Conservation (phyloP, 371 early-diverging fungal genomes). For the Umbelopsis sp. region DNA sequence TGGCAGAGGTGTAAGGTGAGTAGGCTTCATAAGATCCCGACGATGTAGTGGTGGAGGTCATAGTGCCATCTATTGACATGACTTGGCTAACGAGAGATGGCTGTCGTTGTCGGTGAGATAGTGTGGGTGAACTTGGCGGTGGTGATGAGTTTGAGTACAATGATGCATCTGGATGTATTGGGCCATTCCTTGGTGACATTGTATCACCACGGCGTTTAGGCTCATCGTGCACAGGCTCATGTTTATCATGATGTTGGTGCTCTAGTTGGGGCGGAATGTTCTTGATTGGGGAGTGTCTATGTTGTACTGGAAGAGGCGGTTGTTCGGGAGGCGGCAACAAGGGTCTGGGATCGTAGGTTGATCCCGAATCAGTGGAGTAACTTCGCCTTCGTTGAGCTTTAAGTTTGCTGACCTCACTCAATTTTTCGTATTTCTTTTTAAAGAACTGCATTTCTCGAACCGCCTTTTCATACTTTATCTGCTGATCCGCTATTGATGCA, state of each 20-base stretch:
- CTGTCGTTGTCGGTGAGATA: slow-evolving; percentile 20
- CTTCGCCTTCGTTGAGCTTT: slow-evolving; percentile 27
- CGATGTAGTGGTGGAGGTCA: slow-evolving; percentile 9
- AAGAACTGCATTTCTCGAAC: slow-evolving; percentile 55
- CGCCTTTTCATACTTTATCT: slow-evolving; percentile 43
- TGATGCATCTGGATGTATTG: neutral
- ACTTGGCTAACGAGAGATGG: slow-evolving; percentile 18
- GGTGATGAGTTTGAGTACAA: neutral
- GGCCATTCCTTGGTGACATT: neutral
- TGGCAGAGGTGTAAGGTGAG: slow-evolving; percentile 9
- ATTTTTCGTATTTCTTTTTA: slow-evolving; percentile 42
- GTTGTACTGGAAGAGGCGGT: slow-evolving; percentile 11
- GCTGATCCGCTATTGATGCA: slow-evolving; percentile 11
- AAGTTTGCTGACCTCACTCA: slow-evolving; percentile 27
- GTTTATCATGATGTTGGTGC: neutral
- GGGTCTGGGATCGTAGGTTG: neutral
- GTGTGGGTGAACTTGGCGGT: slow-evolving; percentile 15
- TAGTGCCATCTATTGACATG: neutral
- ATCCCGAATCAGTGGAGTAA: slow-evolving; percentile 33
- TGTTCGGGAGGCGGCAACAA: neutral
- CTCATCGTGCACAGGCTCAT: neutral
- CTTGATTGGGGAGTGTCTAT: slow-evolving; percentile 8
- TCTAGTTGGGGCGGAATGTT: slow-evolving; percentile 17
- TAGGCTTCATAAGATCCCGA: slow-evolving; percentile 2
- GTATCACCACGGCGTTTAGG: neutral